Base-by-base conservation (phyloP, 495 filamentous ascomycete species). In the Cercophora samala region DNA sequence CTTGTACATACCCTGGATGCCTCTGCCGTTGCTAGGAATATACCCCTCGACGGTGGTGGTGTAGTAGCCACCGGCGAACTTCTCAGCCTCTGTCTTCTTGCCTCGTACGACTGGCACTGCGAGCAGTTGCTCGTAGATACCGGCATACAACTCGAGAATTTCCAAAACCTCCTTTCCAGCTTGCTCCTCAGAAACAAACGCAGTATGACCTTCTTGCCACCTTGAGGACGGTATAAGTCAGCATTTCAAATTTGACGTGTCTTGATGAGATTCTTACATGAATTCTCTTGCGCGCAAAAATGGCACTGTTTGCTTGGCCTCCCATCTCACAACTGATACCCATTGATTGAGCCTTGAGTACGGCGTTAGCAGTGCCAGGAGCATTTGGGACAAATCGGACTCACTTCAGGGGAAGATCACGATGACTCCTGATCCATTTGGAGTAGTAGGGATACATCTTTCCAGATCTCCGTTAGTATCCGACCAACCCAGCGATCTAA, bases 201-300 rank as follows among this genome's bases (percentile, higher is more conserved):
- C 95, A 18, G 95, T 99, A 81, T 99, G 95, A 32, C 95, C 96
- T 79, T 99, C 95, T 75, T 99, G 96, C 95, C 95, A 99, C 26
- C 26, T 29, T 29, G 26, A 29, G 26, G 8, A 29, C 4, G 26
- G 26, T 29, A 29, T 8, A 29, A 8, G 26, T 29, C 26, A 29
- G 26, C 26, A 29, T 29, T 29, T 29, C 0, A 5, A 29, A 29
- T 1, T 29, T 29, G 26, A 8, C 8, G 26, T 8, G 4, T 0
- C 26, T 29, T 29, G 4, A 29, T 29, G 26, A 29, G 26, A 29
- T 29, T 8, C 26, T 29, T 29, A 29, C 58, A 97, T 80, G 79
- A 99, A 99, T 76, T 99, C 95, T 72, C 95, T 81, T 60, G 93
- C 93, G 67, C 95, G 83, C 23, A 99, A 81, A 83, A 99, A 97